phyloP scores from a whole-genome alignment of 768 basidiomycete species.

The Pisolithus tinctorius region DNA sequence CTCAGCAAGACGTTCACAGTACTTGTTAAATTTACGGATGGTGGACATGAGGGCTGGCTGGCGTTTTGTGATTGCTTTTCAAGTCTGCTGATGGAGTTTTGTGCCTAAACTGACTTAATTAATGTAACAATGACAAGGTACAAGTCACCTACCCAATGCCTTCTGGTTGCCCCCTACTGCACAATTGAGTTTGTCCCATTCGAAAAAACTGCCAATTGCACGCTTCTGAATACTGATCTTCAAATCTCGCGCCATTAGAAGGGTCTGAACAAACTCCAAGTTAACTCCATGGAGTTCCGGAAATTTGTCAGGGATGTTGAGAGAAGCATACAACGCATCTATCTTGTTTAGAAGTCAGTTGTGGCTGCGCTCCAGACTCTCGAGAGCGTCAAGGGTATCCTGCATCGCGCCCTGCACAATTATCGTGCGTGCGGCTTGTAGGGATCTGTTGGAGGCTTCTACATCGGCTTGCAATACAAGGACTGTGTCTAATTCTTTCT shows the following conservation, averaged over 20 bases:
- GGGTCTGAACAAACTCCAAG: conserved; percentile 23
- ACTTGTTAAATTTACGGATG: no score
- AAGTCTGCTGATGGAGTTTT: no score
- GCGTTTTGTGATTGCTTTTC: no score
- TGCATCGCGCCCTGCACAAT: conserved; percentile 3
- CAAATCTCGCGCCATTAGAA: conserved; percentile 31
- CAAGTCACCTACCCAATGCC: conserved; percentile 8
- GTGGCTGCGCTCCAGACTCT: conserved; percentile 15
- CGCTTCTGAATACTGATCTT: conserved; percentile 33
- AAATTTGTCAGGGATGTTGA: no score
- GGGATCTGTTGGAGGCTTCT: conserved; percentile 16
- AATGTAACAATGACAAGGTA: conserved; percentile 19
- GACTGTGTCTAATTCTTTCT: conserved; percentile 25
- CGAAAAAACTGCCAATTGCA: conserved; percentile 30
- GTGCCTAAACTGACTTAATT: no score
- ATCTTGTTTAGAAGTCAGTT: conserved; percentile 11
- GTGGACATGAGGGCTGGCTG: no score
- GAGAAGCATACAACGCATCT: no score
- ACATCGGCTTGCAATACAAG: conserved; percentile 26
- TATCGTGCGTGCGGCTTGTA: conserved; percentile 9
- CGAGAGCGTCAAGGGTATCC: conserved; percentile 10
- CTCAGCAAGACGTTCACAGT: conserved; percentile 16
- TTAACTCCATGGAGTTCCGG: conserved; percentile 25
- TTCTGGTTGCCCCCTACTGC: conserved; percentile 23
- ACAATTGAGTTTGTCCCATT: conserved; percentile 31